Evolutionary conservation across 129 eudicot genomes (phyloP), one percentile per base, ranked within the genome.

Genomic region (Lactuca sativa): DNA sequence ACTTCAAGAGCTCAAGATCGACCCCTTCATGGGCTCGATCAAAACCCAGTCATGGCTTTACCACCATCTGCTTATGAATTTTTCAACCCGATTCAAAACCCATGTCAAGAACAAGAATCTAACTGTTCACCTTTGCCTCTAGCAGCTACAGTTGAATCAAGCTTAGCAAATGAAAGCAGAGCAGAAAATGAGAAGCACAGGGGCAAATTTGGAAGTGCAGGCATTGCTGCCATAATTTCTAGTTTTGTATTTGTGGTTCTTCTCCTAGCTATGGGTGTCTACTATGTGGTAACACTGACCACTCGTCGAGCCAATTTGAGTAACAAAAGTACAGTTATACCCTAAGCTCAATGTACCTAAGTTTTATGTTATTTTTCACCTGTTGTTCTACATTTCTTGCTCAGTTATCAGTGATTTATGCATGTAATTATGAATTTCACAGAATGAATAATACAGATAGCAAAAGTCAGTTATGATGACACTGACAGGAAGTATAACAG

Each of bases 41-140:
- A 77, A 57, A 59, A 62, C 61, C 88, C 86, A 0, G 2, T 25
- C 30, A 43, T 66, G 38, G 92, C 92, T 3, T 69, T 90, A 37
- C 74, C 97, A 4, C 97, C 97, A 13, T 68, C 84, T 14, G 97
- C 97, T 38, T 84, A 77, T 69, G 74, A 76, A 0, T 90, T 87
- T 55, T 90, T 90, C 74, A 84, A 87, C 82, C 89, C 95, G 1
- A 71, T 51, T 53, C 65, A 62, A 49, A 38, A 57, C 47, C 82
- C 83, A 3, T 83, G 88, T 58, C 73, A 73, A 51, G 54, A 67
- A 60, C 30, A 25, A 25, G 30, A 25, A 25, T 64, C 87, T 48
- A 59, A 57, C 13, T 81, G 92, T 69, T 71, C 87, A 14, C 82
- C 89, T 9, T 33, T 85, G 74, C 90, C 92, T 51, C 56, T 83